Percentiles rank a stretch among this genome's conserved stretches.
phyloP scores from a whole-genome alignment of 345 rosid genomes.

The Kernera saxatilis region DNA sequence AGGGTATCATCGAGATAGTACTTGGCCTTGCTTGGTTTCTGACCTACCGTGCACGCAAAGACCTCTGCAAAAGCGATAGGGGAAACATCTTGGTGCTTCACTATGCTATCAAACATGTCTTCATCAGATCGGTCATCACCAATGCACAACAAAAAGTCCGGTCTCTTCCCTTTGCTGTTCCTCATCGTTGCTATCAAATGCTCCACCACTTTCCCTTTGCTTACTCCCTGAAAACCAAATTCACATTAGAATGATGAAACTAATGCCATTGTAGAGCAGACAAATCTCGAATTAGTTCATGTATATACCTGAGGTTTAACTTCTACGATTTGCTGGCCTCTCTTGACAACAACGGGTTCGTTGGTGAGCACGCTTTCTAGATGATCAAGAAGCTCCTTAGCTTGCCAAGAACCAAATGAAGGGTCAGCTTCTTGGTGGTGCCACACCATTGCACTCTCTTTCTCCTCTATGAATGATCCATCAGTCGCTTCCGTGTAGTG shows the following conservation, averaged over 20 bases:
- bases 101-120: conserved; percentile 78
- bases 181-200: conserved; percentile 51
- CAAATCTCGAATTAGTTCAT: not conserved
- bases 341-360: conserved; percentile 82
- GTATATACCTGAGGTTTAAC: conserved; percentile 84
- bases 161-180: conserved; percentile 39
- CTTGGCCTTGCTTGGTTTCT: conserved; percentile 85
- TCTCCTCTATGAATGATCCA: conserved; percentile 73
- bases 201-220: conserved; percentile 69
- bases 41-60: conserved; percentile 80
- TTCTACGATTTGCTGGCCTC: conserved; percentile 78
- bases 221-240: conserved; percentile 47
- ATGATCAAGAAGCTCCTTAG: conserved; percentile 83
- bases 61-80: conserved; percentile 39
- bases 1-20: conserved; percentile 66
- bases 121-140: conserved; percentile 87
- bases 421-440: conserved; percentile 72
- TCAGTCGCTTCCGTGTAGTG: conserved; percentile 72
- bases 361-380: conserved; percentile 77
- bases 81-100: conserved; percentile 39
- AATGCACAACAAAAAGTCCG: conserved; percentile 68
- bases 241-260: not conserved
- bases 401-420: conserved; percentile 68
- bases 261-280: not conserved
- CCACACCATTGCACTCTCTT: conserved; percentile 87